phyloP scores from a whole-genome alignment of 75 land plant species.

The Picea glauca region DNA sequence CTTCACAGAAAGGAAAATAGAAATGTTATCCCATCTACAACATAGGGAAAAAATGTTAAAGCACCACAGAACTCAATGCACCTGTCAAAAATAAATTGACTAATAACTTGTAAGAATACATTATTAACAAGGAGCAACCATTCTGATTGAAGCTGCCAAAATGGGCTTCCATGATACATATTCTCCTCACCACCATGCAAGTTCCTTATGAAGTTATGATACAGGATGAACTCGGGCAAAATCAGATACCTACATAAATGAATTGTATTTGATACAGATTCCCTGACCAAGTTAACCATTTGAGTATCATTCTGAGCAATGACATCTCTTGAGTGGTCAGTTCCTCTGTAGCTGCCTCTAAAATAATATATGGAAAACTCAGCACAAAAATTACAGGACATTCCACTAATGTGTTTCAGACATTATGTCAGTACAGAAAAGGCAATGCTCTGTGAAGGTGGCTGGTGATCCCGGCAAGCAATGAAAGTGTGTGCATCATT shows the following conservation, averaged over 20 bases:
- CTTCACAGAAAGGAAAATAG: no score
- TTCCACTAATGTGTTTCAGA: no score
- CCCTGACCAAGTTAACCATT: slow-evolving; percentile 1
- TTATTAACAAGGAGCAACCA: neutral
- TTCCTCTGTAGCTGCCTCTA: no score
- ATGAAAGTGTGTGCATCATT: slow-evolving; percentile 25
- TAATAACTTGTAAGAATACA: no score
- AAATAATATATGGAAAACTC: neutral
- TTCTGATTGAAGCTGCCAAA: neutral
- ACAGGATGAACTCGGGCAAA: neutral
- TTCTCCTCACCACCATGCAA: neutral
- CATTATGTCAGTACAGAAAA: slow-evolving; percentile 14
- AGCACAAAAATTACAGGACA: no score
- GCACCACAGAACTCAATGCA: no score
- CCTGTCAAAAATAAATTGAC: no score
- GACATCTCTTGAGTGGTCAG: neutral
- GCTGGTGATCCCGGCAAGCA: slow-evolving; percentile 20
- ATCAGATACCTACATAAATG: neutral
- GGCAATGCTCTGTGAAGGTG: slow-evolving; percentile 21
- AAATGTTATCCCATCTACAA: no score
- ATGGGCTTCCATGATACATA: neutral
- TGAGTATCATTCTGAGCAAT: neutral
- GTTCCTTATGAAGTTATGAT: neutral
- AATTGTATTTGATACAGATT: neutral
- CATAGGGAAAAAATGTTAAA: no score